These are phyloP conservation scores for Grosmannia clavigera DNA, from an alignment of 2,329 filamentous ascomycete species.

Conservation along the genomic window DNA sequence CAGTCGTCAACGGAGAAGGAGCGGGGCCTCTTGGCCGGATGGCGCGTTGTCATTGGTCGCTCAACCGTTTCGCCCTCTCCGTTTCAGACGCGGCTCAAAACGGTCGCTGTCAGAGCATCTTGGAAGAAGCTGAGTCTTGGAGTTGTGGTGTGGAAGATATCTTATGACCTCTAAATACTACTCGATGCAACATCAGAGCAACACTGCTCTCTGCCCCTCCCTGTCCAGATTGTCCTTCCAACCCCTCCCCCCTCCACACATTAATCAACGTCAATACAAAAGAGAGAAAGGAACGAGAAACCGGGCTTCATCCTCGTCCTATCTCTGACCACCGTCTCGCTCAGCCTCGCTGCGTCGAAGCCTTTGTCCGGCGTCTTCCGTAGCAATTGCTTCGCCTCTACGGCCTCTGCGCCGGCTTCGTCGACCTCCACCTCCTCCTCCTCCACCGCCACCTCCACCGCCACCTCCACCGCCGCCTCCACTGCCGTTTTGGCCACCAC, in stretches of 20 bases:
- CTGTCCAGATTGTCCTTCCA: not conserved
- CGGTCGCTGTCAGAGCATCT: no score
- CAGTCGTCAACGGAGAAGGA: not conserved
- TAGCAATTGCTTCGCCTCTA: conserved; percentile 33
- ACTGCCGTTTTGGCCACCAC: conserved; percentile 29
- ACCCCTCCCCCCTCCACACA: not conserved
- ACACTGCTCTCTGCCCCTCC: not conserved
- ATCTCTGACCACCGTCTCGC: conserved; percentile 28
- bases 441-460: conserved; percentile 34
- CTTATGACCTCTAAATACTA: no score
- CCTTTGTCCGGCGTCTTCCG: conserved; percentile 38
- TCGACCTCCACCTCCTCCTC: conserved; percentile 27
- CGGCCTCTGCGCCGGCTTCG: conserved; percentile 34
- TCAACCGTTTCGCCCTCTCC: not conserved
- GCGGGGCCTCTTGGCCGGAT: no score
- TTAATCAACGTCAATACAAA: not conserved
- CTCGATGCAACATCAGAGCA: not conserved
- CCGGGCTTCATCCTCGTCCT: not conserved
- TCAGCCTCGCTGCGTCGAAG: conserved; percentile 46
- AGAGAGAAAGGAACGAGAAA: not conserved
- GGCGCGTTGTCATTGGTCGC: not conserved
- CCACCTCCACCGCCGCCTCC: conserved; percentile 32
- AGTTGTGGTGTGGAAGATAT: no score
- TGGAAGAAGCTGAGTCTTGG: no score
- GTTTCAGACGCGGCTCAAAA: no score